Conservation (phyloP, 2,329 filamentous ascomycete species). For the Pseudomassariella vexata region DNA sequence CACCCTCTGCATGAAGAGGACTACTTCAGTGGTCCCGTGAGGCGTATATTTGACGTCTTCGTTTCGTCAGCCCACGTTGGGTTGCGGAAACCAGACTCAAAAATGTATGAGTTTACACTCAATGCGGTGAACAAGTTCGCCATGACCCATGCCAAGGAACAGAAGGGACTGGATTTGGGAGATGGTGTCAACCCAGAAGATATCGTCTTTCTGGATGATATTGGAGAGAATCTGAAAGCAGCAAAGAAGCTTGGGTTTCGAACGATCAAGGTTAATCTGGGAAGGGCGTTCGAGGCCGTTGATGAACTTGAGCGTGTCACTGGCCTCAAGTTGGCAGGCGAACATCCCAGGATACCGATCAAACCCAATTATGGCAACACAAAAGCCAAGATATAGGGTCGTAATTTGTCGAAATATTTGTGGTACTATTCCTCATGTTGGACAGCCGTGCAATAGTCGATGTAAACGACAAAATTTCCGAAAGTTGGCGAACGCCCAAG, state of each 20-base stretch:
- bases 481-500: no score
- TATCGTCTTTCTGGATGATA: conserved; percentile 86
- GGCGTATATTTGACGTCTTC: conserved; percentile 75
- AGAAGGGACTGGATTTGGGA: conserved; percentile 39
- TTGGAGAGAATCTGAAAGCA: conserved; percentile 85
- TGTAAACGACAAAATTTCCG: no score
- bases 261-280: conserved; percentile 81
- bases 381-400: conserved; percentile 42
- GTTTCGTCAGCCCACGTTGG: conserved; percentile 82
- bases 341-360: conserved; percentile 44
- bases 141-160: conserved; percentile 38
- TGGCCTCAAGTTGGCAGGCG: conserved; percentile 56
- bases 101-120: conserved; percentile 73
- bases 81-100: conserved; percentile 77
- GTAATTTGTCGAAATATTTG: no score
- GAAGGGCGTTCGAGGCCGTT: conserved; percentile 74
- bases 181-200: conserved; percentile 56
- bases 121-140: conserved; percentile 59
- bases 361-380: conserved; percentile 26
- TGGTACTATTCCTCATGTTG: no score
- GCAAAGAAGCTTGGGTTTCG: conserved; percentile 68
- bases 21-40: conserved; percentile 50
- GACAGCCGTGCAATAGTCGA: no score
- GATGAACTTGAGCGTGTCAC: conserved; percentile 71
- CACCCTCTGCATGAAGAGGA: conserved; percentile 60